A percentile compares a stretch with the other conserved stretches of the same genome.
Evolutionary conservation across 768 basidiomycete genomes (phyloP).

Genomic region (Melanogaster broomeanus): DNA sequence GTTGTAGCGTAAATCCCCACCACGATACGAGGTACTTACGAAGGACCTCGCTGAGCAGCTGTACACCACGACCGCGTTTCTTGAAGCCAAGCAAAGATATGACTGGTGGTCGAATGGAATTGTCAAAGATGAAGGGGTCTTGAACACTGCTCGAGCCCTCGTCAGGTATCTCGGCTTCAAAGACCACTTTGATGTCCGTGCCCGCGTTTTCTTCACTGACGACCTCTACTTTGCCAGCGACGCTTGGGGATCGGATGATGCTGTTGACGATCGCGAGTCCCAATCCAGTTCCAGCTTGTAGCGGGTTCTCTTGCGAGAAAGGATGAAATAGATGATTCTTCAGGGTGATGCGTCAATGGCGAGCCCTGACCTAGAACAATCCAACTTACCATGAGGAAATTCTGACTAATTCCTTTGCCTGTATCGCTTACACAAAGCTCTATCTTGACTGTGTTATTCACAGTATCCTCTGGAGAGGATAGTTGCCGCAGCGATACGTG

Average conservation of each 20-base stretch:
- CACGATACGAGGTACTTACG: constrained; percentile 67
- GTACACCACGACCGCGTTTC: constrained; percentile 58
- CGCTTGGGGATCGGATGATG: constrained; percentile 82
- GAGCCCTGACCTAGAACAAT: neutral
- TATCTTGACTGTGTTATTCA: constrained; percentile 64
- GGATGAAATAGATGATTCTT: constrained; percentile 96
- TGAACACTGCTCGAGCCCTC: constrained; percentile 41
- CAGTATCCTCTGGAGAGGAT: constrained; percentile 52
- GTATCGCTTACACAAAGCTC: constrained; percentile 88
- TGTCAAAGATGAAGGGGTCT: constrained; percentile 48
- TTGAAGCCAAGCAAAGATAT: constrained; percentile 78
- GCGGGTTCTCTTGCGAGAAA: constrained; percentile 94
- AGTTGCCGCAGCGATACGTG: constrained; percentile 82
- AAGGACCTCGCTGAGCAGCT: constrained; percentile 64
- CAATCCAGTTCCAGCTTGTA: constrained; percentile 91
- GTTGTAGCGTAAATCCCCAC: constrained; percentile 68
- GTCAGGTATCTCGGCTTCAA: constrained; percentile 66
- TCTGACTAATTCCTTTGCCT: constrained; percentile 94
- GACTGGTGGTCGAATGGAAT: constrained; percentile 43
- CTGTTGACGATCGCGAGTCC: constrained; percentile 95
- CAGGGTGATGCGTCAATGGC: neutral
- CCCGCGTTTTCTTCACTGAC: constrained; percentile 89
- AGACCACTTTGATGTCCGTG: constrained; percentile 87
- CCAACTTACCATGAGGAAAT: constrained; percentile 75
- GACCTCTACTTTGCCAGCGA: constrained; percentile 91